A percentile compares a stretch with the other conserved stretches of the same genome.
These are phyloP conservation scores for Coemansia sp. DNA, from an alignment of 192 early-diverging fungal species.

Conservation along the genomic window DNA sequence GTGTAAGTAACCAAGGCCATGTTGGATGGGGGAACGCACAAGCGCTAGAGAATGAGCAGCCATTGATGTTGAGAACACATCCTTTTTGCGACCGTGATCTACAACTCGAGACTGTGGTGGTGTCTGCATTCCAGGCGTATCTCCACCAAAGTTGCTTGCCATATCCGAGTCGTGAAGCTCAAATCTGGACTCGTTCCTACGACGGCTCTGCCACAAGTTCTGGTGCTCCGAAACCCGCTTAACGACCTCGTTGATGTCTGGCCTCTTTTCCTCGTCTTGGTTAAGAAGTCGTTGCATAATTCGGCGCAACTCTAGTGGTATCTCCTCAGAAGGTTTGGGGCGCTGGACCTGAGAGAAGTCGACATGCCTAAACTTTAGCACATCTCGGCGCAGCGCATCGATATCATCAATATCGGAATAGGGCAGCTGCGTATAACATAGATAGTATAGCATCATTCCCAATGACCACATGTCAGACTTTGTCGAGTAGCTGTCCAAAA, in stretches of 20 bases:
- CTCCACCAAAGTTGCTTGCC: slow-evolving; percentile 20
- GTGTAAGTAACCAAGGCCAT: background rate
- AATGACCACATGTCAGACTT: slow-evolving; percentile 95
- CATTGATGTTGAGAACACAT: background rate
- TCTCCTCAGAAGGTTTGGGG: slow-evolving; percentile 17
- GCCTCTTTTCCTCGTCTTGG: slow-evolving; percentile 37
- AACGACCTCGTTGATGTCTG: slow-evolving; percentile 34
- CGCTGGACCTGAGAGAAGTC: slow-evolving; percentile 30
- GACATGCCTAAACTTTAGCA: slow-evolving; percentile 59
- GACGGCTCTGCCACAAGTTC: slow-evolving; percentile 36
- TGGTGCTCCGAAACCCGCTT: slow-evolving; percentile 23
- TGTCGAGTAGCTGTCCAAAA: slow-evolving; percentile 72
- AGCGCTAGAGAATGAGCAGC: slow-evolving; percentile 3
- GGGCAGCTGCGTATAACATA: slow-evolving; percentile 84
- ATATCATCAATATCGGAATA: slow-evolving; percentile 87
- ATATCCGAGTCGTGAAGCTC: slow-evolving; percentile 37
- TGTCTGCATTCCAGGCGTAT: slow-evolving; percentile 18
- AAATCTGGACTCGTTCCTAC: slow-evolving; percentile 29
- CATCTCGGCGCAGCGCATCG: slow-evolving; percentile 77
- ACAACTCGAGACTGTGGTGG: slow-evolving; percentile 5
- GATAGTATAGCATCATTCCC: slow-evolving; percentile 90
- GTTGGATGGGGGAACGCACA: background rate
- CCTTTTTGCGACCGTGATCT: background rate
- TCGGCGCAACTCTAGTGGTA: slow-evolving; percentile 31
- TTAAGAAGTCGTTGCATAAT: slow-evolving; percentile 41